Base-by-base conservation (phyloP, 371 early-diverging fungal species). In the Lichtheimia hyalospora region DNA sequence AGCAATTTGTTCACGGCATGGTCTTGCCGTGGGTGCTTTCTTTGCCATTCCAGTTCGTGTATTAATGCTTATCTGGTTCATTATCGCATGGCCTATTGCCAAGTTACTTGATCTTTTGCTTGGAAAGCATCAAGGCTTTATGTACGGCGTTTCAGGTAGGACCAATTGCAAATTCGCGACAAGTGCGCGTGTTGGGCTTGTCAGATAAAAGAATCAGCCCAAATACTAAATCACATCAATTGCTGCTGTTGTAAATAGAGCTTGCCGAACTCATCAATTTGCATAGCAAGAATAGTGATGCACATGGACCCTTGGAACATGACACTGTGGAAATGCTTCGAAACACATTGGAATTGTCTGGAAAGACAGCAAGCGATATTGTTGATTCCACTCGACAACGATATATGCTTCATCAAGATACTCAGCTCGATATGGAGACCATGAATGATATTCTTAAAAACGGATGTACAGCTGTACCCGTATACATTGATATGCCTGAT, bases 41-140 rank as follows among this genome's bases (percentile, higher is more conserved):
- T 89, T 94, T 70, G 89, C 91, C 6, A 76, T 83, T 68, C 90
- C 89, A 0, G 91, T 93, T 13, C 71, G 88, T 2, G 51, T 85
- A 16, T 56, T 90, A 49, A 92, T 90, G 58, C 80, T 65, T 41
- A 4, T 87, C 16, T 66, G 89, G 74, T 88, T 74, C 21, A 77
- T 92, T 10, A 56, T 94, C 21, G 88, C 90, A 0, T 92, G 89
- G 71, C 95, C 95, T 2, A 88, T 93, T 28, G 85, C 94, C 13
- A 74, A 83, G 56, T 62, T 90, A n/a, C 79, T 94, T 46, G 94
- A 93, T 64, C 71, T 61, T 25, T 52, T 91, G n/a, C 68, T 94
- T 21, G 95, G 95, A 0, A 69, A 82, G 24, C 80, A 86, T 50
- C 78, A 86, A 50, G 90, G 91, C 12, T 76, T 86, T 15, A 72